These are phyloP conservation scores for Logfia minima DNA, from an alignment of 129 eudicot species.

Conservation along the genomic window DNA sequence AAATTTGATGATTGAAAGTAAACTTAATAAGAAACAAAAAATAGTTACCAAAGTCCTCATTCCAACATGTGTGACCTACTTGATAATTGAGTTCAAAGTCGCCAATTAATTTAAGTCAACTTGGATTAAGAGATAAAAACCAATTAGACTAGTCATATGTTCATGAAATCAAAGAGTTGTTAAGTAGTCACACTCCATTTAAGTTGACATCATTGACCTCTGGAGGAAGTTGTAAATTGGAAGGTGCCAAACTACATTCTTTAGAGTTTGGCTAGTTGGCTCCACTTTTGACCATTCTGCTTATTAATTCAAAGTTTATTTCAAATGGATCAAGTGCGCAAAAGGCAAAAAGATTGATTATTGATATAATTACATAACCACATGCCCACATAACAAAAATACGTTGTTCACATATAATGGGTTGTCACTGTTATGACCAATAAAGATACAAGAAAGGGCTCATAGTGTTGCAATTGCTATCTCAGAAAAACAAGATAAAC, in stretches of 20 bases:
- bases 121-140: slow-evolving; percentile 6
- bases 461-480: neutral
- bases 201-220: no score
- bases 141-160: neutral
- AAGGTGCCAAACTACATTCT: neutral
- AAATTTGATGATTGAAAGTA: neutral
- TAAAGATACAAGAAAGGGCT: neutral
- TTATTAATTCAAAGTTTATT: neutral
- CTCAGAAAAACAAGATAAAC: no score
- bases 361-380: no score
- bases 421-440: no score
- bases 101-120: neutral
- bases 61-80: neutral
- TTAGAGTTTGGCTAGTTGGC: neutral
- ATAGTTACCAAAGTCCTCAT: neutral
- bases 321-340: neutral
- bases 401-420: no score
- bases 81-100: neutral
- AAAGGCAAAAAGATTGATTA: no score
- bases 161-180: neutral
- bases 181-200: neutral
- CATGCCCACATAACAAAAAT: no score
- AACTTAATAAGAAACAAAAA: neutral
- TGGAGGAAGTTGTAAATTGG: neutral
- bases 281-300: neutral